Evolutionary conservation across 169 alveolate species (phyloP).

Genomic region (Eimeria acervulina): DNA sequence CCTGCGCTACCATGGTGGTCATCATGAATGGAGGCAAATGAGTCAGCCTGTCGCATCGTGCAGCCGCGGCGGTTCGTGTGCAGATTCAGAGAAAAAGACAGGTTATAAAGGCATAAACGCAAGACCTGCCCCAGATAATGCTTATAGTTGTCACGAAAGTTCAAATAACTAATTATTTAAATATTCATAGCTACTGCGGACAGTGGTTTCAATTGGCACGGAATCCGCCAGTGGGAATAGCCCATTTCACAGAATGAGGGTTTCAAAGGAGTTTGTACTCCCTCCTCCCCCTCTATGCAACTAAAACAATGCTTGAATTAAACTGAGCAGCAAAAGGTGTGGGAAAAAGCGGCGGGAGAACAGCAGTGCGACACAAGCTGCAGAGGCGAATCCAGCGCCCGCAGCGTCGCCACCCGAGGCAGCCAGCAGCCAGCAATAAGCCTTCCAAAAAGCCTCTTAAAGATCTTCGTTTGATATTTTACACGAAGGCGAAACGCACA

Average conservation of each 20-base stretch:
- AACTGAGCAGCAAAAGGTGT: neutral
- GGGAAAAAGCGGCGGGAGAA: neutral
- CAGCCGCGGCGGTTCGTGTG: neutral
- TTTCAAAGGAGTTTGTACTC: neutral
- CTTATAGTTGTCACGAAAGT: neutral
- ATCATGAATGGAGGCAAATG: neutral
- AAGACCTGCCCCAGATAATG: neutral
- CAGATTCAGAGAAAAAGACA: neutral
- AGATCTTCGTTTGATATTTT: neutral
- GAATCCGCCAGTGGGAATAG: neutral
- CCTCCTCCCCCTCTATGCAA: neutral
- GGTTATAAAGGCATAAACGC: neutral
- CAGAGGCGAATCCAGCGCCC: neutral
- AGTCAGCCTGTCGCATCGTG: conserved; percentile 17
- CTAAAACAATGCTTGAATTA: neutral
- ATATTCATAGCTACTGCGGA: neutral
- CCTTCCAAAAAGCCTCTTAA: neutral
- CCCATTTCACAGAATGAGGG: neutral
- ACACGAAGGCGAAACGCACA: neutral
- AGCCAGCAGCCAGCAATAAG: neutral
- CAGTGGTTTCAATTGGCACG: neutral
- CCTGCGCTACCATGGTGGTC: neutral
- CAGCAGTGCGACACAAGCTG: neutral
- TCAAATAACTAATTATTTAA: neutral
- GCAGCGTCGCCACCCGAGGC: neutral